Base-by-base conservation (phyloP, 75 land plant species). In the Cupressus sempervirens region DNA sequence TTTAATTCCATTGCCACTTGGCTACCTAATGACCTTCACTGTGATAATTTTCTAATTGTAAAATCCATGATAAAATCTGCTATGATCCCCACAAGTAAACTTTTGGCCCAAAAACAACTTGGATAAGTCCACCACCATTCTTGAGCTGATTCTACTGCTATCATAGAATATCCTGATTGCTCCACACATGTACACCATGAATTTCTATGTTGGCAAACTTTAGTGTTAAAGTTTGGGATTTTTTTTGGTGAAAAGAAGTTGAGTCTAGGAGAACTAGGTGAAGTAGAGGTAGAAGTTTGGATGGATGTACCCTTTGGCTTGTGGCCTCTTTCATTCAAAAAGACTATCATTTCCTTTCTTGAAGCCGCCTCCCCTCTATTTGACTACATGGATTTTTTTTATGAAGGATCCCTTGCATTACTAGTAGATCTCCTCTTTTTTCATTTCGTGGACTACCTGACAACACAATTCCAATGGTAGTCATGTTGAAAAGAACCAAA, bases 21-120 rank as follows among this genome's bases (percentile, higher is more conserved):
- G 99, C 40, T 91, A 85, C 72, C 91, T 87, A 36, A 97, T 87
- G 16, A 97, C 88, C 81, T 97, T 97, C 45, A 96, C 96, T 14
- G 98, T 98, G 50, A 97, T 98, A 54, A 90, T 85, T 45, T 90
- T 85, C 36, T 89, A 94, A 74, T 94, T 93, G 84, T 97, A 97
- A 15, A 88, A 84, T 23, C 99, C 99, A 84, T 94, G 96, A 83
- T 97, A 97, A 34, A 97, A 87, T 77, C 91, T 86, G 82, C 98
- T 97, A 79, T 96, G 88, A 15, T 96, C 96, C 12, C 99, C 99
- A 45, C 88, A 89, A 50, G 98, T 96, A 89, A 97, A 97, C 43
- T 87, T 92, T n/a, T 89, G 90, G 10, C 99, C 99, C 26, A 97
- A 84, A 85, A 92, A 94, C 58, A 97, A 76, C 91, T 94, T 75